Evolutionary conservation across 192 early-diverging fungal species (phyloP), one percentile per base, ranked within the genome.

Genomic region (Linnemannia hyalina): DNA sequence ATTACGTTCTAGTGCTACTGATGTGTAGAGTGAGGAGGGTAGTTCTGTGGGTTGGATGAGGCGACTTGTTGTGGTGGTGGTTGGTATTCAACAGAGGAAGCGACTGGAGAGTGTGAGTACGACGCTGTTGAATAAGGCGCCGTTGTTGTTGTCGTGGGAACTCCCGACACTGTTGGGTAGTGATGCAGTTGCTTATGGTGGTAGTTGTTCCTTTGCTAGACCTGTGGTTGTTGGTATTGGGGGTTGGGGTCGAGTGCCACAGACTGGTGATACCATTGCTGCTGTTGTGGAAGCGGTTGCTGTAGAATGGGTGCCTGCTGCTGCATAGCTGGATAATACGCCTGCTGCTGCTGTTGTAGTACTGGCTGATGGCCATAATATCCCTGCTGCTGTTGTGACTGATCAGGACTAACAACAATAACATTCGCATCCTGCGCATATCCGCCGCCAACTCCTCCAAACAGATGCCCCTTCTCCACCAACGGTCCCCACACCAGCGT

Each of bases 361-460:
- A 32, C 26, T 49, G 13, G 47, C 47, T 49, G 47, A 18, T 22
- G 18, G 0, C 16, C 18, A 26, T 60, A 42, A 23, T 68, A 46
- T 2, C 9, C 32, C 40, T 42, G 44, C 44, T 46, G 38, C 13
- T 40, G 57, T 18, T 68, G 76, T 4, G 77, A 49, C 23, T 57
- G 77, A 16, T 78, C 68, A 22, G 77, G 70, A 38, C 77, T 78
- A 11, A 78, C 69, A 55, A 71, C 11, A 20, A 71, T 36, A 35
- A 78, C 47, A 68, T 77, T 44, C 1, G 63, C 63, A n/a, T 47
- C 41, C 23, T 54, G n/a, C 4, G 40, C 40, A 68, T 68, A 68
- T 44, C 75, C 54, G 0, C 38, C 36, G 22, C 7, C 15, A 0
- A 8, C 60, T 6, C 41, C 22, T 11, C 40, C 40, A 22, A 55